A percentile compares a stretch with the other conserved stretches of the same genome.
Evolutionary conservation across 2,329 filamentous ascomycete genomes (phyloP).

Genomic region (Sporothrix phasma): DNA sequence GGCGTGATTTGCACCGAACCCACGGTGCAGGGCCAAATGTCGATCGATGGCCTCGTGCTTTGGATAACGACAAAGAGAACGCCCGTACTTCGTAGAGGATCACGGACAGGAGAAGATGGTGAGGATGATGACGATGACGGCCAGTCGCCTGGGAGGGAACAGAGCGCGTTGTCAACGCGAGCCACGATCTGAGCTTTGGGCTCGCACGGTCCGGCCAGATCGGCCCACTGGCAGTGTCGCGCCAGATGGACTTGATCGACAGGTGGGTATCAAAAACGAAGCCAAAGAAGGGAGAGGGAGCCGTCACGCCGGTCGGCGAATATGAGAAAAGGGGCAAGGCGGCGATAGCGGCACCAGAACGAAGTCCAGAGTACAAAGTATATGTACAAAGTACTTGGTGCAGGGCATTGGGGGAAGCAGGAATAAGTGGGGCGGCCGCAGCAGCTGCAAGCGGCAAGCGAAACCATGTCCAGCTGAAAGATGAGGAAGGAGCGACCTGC

Average conservation of each 20-base stretch:
- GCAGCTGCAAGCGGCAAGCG: background rate
- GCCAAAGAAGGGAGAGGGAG: background rate
- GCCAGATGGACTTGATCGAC: too few species aligned
- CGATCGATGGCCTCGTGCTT: background rate
- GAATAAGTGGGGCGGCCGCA: background rate
- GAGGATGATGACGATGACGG: too few species aligned
- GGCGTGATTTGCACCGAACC: background rate
- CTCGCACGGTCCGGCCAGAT: background rate
- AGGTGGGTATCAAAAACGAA: background rate
- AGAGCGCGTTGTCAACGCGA: too few species aligned
- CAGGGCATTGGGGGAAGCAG: background rate
- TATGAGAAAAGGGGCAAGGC: too few species aligned
- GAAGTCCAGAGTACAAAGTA: too few species aligned
- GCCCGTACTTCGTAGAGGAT: too few species aligned
- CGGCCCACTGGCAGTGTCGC: background rate
- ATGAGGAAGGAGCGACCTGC: background rate
- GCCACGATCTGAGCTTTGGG: background rate
- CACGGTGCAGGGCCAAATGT: background rate
- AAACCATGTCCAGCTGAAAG: constrained; percentile 9
- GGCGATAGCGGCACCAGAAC: too few species aligned
- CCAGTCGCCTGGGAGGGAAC: too few species aligned
- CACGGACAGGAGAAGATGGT: background rate
- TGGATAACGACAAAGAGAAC: background rate
- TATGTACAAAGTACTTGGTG: background rate
- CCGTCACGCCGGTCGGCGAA: background rate